phyloP scores from a whole-genome alignment of 306 rosid species.

The Trifolium dubium region DNA sequence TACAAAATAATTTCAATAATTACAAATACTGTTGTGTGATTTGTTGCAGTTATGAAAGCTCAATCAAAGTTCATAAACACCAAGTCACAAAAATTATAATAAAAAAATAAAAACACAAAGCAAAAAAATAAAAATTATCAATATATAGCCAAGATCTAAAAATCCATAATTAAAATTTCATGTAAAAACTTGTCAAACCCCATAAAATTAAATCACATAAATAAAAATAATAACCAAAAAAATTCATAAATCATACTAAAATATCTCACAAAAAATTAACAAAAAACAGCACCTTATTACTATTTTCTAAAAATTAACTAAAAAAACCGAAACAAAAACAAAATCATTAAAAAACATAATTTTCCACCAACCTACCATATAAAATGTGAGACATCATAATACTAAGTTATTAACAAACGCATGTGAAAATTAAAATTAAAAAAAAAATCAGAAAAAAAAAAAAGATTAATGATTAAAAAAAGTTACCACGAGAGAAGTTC shows the following conservation, averaged over 20 bases:
- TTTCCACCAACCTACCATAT: conserved; percentile 4
- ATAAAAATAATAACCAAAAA: conserved; percentile 9
- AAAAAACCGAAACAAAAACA: background rate
- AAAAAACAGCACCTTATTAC: background rate
- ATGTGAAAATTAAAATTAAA: background rate
- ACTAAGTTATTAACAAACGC: conserved; percentile 24
- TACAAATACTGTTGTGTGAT: background rate
- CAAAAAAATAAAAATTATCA: background rate
- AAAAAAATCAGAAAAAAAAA: background rate
- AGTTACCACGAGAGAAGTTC: conserved; percentile 55
- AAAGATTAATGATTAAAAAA: background rate
- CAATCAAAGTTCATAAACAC: conserved; percentile 2
- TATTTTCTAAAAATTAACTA: background rate
- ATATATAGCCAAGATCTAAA: conserved; percentile 34
- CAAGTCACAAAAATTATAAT: background rate
- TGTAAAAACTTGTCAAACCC: background rate
- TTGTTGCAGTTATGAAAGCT: background rate
- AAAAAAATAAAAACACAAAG: background rate
- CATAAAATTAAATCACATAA: background rate
- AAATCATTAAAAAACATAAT: background rate
- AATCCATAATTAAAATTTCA: conserved; percentile 11
- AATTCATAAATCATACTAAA: conserved; percentile 2
- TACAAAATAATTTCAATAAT: conserved; percentile 20
- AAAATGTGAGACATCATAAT: background rate
- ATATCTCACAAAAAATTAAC: background rate